Base-by-base conservation (phyloP, 768 basidiomycete genomes). In the Gelatoporia subvermispora region DNA sequence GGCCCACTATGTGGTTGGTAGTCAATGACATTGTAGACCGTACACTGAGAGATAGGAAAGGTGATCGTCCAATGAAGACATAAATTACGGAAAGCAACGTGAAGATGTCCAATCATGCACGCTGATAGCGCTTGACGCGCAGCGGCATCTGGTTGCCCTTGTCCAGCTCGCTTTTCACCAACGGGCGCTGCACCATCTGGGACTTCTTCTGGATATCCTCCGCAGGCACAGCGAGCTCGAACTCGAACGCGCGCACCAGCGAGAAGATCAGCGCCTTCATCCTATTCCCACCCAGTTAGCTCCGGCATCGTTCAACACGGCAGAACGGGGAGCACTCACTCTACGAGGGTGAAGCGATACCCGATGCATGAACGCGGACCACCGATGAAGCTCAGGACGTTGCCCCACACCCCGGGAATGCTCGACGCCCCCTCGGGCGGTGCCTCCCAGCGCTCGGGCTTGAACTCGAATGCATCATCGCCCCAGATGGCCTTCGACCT, bases 311-410 rank as follows among this genome's bases (percentile, higher is more conserved):
- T n/a, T 9, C 35, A 35, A 9, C 9, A 35, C 9, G 35, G 35
- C 9, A 35, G n/a, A 35, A 35, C 35, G n/a, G 35, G 35, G 9
- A n/a, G 9, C 35, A 72, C n/a, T n/a, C n/a, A n/a, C n/a, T n/a
- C n/a, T n/a, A n/a, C n/a, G n/a, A n/a, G n/a, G n/a, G n/a, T n/a
- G 60, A 85, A 85, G 4, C 78, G 74, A 59, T 78, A 85, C 0
- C 84, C 82, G 25, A 85, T 85, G 49, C 84, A 88, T 0, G 81
- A 72, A 18, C 74, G 72, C 11, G 81, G 78, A 2, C 85, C 85
- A 21, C 80, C 81, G 3, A 82, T 54, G 71, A 88, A 88, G 0
- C 79, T 75, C 35, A 85, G 58, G 52, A 79, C 54, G 52, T 83
- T 75, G 13, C 75, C 72, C 75, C 77, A 84, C 1, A 85, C 72